These are phyloP conservation scores for Ascosphaera apis DNA, from an alignment of 2,329 filamentous ascomycete genomes.

Conservation along the genomic window DNA sequence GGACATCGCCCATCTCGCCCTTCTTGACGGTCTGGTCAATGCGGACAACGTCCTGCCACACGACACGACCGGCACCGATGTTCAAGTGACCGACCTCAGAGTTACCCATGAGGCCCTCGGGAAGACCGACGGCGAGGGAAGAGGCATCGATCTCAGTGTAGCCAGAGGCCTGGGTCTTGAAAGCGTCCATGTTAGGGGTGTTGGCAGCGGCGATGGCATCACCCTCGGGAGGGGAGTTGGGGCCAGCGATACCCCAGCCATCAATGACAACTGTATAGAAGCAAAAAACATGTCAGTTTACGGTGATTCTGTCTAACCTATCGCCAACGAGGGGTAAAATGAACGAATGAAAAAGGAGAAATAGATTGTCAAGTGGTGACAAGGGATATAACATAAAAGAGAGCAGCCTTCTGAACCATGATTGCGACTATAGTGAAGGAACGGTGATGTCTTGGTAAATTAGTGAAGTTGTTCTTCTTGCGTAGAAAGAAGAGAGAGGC, in stretches of 20 bases:
- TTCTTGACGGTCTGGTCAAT: conserved; percentile 89
- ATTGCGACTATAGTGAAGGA: no score
- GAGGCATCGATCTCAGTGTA: conserved; percentile 90
- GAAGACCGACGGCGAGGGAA: conserved; percentile 81
- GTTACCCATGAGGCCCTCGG: conserved; percentile 96
- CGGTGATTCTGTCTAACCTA: no score
- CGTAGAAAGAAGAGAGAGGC: no score
- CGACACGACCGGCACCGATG: conserved; percentile 89
- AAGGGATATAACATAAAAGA: no score
- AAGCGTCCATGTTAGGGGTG: conserved; percentile 85
- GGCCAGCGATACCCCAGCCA: conserved; percentile 79
- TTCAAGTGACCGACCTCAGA: conserved; percentile 97
- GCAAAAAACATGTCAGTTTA: conserved; percentile 14
- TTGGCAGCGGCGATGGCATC: conserved; percentile 88
- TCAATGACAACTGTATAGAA: conserved; percentile 76
- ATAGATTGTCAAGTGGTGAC: neutral
- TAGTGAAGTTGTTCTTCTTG: no score
- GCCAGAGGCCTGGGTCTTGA: conserved; percentile 60
- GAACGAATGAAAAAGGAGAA: no score
- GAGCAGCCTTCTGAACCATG: no score
- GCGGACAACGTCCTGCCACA: conserved; percentile 95
- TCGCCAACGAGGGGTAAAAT: no score
- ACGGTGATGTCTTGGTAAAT: no score
- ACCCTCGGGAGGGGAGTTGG: conserved; percentile 61
- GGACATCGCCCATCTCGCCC: conserved; percentile 49